Evolutionary conservation across 345 rosid species (phyloP), one percentile per base, ranked within the genome.

Genomic region (Euphorbia lathyris): DNA sequence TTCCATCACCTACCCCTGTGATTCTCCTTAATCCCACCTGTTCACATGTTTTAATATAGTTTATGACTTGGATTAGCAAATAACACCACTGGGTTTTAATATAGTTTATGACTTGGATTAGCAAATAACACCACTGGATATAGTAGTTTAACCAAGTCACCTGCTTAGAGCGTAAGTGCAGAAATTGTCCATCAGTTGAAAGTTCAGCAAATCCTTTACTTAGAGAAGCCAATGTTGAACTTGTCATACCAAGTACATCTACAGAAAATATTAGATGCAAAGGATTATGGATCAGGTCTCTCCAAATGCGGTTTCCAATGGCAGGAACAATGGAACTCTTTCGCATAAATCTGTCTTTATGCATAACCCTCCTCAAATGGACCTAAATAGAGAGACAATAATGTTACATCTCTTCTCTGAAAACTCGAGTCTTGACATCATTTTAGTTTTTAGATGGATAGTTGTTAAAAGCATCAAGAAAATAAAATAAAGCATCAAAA

Each of bases 201-300:
- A 95, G 97, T 86, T 89, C 94, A 1, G 99, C 99, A 77, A 95
- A 92, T 58, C 99, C 99, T 83, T 85, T 92, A 85, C 99, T 83
- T 62, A 95, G 86, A 77, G 99, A 92, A 69, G 99, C 88, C 88
- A 95, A 67, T 58, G 99, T 92, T 56, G 98, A 95, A 85, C 99
- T 92, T 70, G 99, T 87, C 98, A 95, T 92, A 29, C 99, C 99
- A 80, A 95, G 90, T 52, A 95, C 97, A 82, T 95, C 97, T 23
- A 95, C 90, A 52, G 99, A 95, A 85, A 92, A 92, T 67, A 95
- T 72, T 72, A 95, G 80, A 80, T 92, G 97, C 60, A 95, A 74
- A 60, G 99, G 99, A 81, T 95, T 95, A 87, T 95, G 99, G 72
- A 95, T 90, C 76, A 95, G 77, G 68, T 95, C 99, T 81, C 99